Conservation (phyloP, 2,329 filamentous ascomycete species). For the Trichoderma oligosporum region DNA sequence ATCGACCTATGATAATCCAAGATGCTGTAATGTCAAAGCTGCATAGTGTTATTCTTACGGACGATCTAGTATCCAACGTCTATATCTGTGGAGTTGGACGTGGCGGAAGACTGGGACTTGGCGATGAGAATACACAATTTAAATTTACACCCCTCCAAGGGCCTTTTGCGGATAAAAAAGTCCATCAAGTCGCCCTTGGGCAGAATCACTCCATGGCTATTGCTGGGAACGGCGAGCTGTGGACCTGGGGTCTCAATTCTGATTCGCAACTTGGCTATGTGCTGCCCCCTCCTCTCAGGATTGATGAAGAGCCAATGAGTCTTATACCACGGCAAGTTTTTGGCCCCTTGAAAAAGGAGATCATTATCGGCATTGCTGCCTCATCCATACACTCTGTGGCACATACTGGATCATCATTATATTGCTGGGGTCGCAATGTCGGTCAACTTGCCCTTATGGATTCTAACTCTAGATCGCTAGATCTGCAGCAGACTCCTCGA, state of each 20-base stretch:
- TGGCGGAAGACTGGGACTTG: conserved; percentile 82
- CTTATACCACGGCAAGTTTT: conserved; percentile 82
- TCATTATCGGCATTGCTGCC: conserved; percentile 76
- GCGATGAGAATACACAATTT: conserved; percentile 86
- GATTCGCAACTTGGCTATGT: conserved; percentile 83
- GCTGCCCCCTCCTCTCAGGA: conserved; percentile 61
- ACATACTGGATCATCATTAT: conserved; percentile 75
- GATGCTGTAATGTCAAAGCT: conserved; percentile 87
- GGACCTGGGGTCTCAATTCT: conserved; percentile 89
- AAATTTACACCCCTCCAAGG: conserved; percentile 78
- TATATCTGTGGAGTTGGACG: conserved; percentile 91
- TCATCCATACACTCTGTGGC: conserved; percentile 90
- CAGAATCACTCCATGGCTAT: conserved; percentile 89
- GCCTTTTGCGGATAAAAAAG: conserved; percentile 68
- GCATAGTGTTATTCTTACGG: conserved; percentile 83
- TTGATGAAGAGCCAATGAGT: conserved; percentile 81
- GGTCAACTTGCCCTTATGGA: conserved; percentile 93
- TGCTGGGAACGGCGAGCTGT: conserved; percentile 81
- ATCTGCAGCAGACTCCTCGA: conserved; percentile 75
- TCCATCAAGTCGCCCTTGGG: conserved; percentile 76
- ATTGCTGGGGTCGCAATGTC: conserved; percentile 92
- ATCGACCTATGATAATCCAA: conserved; percentile 69
- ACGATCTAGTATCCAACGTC: conserved; percentile 82
- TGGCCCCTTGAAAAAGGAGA: conserved; percentile 83
- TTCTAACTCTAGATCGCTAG: conserved; percentile 86